Evolutionary conservation across 2,329 filamentous ascomycete species (phyloP).

Genomic region (Clarireedia homoeocarpa): DNA sequence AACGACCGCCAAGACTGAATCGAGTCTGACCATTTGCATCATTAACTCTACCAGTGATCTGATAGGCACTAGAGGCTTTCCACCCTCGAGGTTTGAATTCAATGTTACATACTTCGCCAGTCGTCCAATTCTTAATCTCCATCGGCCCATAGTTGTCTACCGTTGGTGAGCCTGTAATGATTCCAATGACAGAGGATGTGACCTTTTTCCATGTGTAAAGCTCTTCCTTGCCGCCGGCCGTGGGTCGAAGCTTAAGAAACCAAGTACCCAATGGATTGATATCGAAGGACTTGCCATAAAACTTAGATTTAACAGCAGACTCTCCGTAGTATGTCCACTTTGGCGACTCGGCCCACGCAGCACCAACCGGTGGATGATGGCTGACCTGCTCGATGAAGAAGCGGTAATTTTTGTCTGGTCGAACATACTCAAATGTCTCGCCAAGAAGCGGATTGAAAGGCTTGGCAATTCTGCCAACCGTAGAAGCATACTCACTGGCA

Average conservation of each 20-base stretch:
- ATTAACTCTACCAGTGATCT: slow-evolving; percentile 78
- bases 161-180: slow-evolving; percentile 91
- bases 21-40: slow-evolving; percentile 72
- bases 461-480: slow-evolving; percentile 92
- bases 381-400: slow-evolving; percentile 99
- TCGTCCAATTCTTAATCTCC: slow-evolving; percentile 97
- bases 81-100: slow-evolving; percentile 95
- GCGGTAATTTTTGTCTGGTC: slow-evolving; percentile 93
- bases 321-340: slow-evolving; percentile 98
- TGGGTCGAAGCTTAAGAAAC: slow-evolving; percentile 81
- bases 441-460: slow-evolving; percentile 95
- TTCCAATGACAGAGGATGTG: slow-evolving; percentile 93
- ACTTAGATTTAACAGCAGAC: slow-evolving; percentile 90
- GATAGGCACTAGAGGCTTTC: slow-evolving; percentile 88
- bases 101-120: slow-evolving; percentile 78
- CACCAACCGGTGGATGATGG: slow-evolving; percentile 91
- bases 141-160: slow-evolving; percentile 98
- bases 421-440: slow-evolving; percentile 93
- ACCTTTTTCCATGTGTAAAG: slow-evolving; percentile 99
- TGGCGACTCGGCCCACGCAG: slow-evolving; percentile 83
- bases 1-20: slow-evolving; percentile 86
- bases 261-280: slow-evolving; percentile 94
- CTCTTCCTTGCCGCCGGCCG: slow-evolving; percentile 68
- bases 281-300: slow-evolving; percentile 95
- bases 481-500: slow-evolving; percentile 92